These are phyloP conservation scores for Cynanchum wilfordii DNA, from an alignment of 257 asterid genomes.

Conservation along the genomic window DNA sequence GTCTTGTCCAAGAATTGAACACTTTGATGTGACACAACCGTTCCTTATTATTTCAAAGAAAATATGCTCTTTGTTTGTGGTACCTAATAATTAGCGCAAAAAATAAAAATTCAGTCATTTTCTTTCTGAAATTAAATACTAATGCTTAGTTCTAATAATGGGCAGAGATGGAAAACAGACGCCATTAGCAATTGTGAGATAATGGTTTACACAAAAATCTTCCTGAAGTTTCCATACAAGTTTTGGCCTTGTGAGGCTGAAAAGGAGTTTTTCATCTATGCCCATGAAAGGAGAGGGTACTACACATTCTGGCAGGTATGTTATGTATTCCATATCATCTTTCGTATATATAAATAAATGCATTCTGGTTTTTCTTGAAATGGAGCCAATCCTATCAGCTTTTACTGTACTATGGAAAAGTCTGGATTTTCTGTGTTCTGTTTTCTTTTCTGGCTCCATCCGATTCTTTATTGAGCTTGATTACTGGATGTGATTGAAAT, in stretches of 20 bases:
- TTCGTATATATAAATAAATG: not conserved
- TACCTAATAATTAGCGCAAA: not conserved
- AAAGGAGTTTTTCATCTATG: conserved; percentile 85
- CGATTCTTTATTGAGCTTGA: not conserved
- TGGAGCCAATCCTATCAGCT: not conserved
- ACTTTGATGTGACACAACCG: not conserved
- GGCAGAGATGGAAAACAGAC: conserved; percentile 92
- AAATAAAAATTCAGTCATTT: conserved; percentile 2
- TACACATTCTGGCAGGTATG: conserved; percentile 96
- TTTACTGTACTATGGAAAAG: not conserved
- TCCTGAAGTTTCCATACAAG: conserved; percentile 67
- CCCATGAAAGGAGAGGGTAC: conserved; percentile 88
- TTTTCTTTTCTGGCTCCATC: conserved; percentile 5
- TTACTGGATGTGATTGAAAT: not conserved
- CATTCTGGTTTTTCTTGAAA: not conserved
- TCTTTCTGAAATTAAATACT: conserved; percentile 17
- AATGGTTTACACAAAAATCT: conserved; percentile 85
- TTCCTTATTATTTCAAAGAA: not conserved
- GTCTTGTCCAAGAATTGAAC: not conserved
- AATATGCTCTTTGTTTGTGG: conserved; percentile 18
- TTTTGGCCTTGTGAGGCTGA: conserved; percentile 93
- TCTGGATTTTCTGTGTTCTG: not conserved
- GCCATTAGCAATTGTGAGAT: conserved; percentile 67
- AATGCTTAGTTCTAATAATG: conserved; percentile 17
- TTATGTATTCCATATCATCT: not conserved